Percentiles rank a stretch among this genome's conserved stretches.
phyloP scores from a whole-genome alignment of 495 filamentous ascomycete genomes.

The Haplographium delicatum region DNA sequence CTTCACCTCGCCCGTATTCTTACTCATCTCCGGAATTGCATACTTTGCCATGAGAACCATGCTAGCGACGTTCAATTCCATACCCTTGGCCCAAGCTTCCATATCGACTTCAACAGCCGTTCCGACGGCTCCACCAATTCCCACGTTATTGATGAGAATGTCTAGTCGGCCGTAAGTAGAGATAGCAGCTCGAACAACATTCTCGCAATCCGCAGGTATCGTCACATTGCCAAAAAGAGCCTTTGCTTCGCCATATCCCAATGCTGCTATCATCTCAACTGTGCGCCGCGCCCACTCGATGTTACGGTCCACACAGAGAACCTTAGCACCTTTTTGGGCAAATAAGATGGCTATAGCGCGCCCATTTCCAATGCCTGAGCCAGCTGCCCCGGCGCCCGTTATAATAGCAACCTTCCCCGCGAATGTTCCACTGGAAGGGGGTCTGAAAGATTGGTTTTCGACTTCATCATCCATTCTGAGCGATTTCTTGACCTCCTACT shows the following conservation, averaged over 20 bases:
- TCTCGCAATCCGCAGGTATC: too few relatives aligned
- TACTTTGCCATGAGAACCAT: constrained; percentile 55
- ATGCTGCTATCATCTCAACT: constrained; percentile 44
- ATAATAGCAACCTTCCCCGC: too few relatives aligned
- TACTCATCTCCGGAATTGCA: constrained; percentile 48
- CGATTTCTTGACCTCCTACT: too few relatives aligned
- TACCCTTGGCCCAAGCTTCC: constrained; percentile 43
- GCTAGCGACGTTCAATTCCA: constrained; percentile 53
- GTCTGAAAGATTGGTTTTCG: too few relatives aligned
- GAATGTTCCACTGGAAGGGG: too few relatives aligned
- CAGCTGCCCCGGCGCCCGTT: too few relatives aligned
- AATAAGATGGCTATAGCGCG: constrained; percentile 53
- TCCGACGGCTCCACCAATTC: constrained; percentile 46
- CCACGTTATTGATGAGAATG: constrained; percentile 38
- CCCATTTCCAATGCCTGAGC: constrained; percentile 57
- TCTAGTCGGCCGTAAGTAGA: constrained; percentile 22
- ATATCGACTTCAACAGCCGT: constrained; percentile 51
- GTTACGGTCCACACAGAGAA: constrained; percentile 50
- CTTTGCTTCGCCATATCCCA: too few relatives aligned
- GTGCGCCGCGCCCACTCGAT: constrained; percentile 42
- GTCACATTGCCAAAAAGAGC: too few relatives aligned
- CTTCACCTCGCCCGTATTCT: constrained; percentile 40
- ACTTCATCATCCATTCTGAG: too few relatives aligned
- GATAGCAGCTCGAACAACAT: constrained; percentile 22
- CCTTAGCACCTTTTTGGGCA: constrained; percentile 47